Base-by-base conservation (phyloP, 345 rosid genomes). In the Chamaenerion angustifolium region DNA sequence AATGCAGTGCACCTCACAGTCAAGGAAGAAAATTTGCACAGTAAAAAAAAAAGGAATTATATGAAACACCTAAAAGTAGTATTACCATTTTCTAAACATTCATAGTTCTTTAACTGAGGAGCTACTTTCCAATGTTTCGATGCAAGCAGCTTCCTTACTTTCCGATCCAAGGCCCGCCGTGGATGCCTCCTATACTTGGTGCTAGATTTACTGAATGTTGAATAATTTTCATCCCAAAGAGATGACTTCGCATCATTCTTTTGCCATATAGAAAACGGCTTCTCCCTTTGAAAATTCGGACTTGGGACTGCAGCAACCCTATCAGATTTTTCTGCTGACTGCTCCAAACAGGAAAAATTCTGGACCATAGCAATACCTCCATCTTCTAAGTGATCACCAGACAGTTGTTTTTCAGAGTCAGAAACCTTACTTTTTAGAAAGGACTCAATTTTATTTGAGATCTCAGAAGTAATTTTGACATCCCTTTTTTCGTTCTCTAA, bases 121-220 rank as follows among this genome's bases (percentile, higher is more conserved):
- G 79, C 71, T 53, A 45, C 65, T 76, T 76, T 83, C 82, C 95
- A 72, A 53, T 78, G 78, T 56, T 77, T 83, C 51, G 76, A 75
- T 27, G 74, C 60, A 62, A 74, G 51, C 57, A 78, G 71, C 60
- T 80, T 83, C 71, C 79, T 82, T 45, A 80, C 59, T 70, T 80
- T 69, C 21, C 72, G 70, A 48, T 76, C 79, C 55, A 71, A 83
- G 41, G 78, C 67, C 19, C 66, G 71, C 11, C 82, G 60, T n/a
- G 74, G 64, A 67, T 75, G 76, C 93, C 84, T 78, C 71, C 66
- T 83, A 55, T 63, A 61, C 61, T 65, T 80, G 55, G 60, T 68
- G 64, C 60, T 68, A 72, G 62, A 48, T 59, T 64, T 86, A 51
- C 69, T 70, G 17, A 44, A 78, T 74, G 82, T 82, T 77, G 67